Percentiles rank a stretch among this genome's conserved stretches.
Evolutionary conservation across 768 basidiomycete genomes (phyloP).

Genomic region (Amanita muscaria): DNA sequence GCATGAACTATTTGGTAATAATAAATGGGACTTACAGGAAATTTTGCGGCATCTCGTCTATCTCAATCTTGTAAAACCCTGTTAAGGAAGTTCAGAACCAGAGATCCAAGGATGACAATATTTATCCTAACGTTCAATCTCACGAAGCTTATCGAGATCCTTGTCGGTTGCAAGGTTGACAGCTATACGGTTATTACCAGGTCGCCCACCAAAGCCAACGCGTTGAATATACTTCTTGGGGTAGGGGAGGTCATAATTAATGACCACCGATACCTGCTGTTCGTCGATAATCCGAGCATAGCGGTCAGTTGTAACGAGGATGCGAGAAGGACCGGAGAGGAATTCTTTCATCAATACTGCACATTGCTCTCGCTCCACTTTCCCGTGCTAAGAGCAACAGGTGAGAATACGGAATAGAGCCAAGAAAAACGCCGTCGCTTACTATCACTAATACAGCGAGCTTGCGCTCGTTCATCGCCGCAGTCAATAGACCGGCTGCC

Average conservation of each 20-base stretch:
- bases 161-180: slow-evolving; percentile 97
- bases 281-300: slow-evolving; percentile 98
- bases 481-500: slow-evolving; percentile 98
- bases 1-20: slow-evolving; percentile 5
- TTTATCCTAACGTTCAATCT: slow-evolving; percentile 78
- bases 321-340: slow-evolving; percentile 95
- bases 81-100: slow-evolving; percentile 14
- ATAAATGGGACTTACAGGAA: slow-evolving; percentile 82
- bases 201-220: slow-evolving; percentile 94
- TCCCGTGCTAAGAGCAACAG: slow-evolving; percentile 62
- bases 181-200: slow-evolving; percentile 93
- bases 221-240: slow-evolving; percentile 98
- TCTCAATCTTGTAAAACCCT: slow-evolving; percentile 91
- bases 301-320: slow-evolving; percentile 96
- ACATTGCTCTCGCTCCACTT: slow-evolving; percentile 97
- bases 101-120: slow-evolving; percentile 2
- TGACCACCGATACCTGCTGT: slow-evolving; percentile 92
- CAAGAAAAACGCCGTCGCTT: slow-evolving; percentile 22
- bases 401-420: slow-evolving; percentile 5
- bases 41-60: slow-evolving; percentile 97
- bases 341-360: slow-evolving; percentile 99
- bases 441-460: slow-evolving; percentile 98
- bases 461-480: slow-evolving; percentile 93
- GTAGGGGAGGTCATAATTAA: slow-evolving; percentile 92
- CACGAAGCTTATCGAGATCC: slow-evolving; percentile 85